Evolutionary conservation across 108 stramenopile genomes (phyloP).

Genomic region (Conticribra weissflogii): DNA sequence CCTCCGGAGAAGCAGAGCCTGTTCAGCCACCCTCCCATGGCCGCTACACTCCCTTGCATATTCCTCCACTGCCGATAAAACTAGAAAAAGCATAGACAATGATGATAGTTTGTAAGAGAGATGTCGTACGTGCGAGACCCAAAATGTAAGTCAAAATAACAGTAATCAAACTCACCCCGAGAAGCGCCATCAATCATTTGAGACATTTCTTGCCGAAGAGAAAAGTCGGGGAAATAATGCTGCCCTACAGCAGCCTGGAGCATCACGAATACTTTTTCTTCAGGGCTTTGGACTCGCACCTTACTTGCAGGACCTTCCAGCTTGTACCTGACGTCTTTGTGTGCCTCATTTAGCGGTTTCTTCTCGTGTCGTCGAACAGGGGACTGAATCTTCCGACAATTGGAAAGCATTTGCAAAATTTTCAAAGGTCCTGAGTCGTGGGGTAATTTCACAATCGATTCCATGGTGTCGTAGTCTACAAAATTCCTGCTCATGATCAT

Average conservation of each 20-base stretch:
- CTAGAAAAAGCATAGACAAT: too few species aligned
- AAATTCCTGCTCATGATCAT: slow-evolving; percentile 82
- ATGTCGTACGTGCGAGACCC: too few species aligned
- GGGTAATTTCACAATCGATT: slow-evolving; percentile 65
- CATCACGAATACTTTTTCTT: slow-evolving; percentile 84
- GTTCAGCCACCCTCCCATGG: slow-evolving; percentile 63
- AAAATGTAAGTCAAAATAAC: too few species aligned
- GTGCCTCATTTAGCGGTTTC: slow-evolving; percentile 76
- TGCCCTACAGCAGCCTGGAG: slow-evolving; percentile 79
- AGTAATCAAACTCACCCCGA: slow-evolving; percentile 37
- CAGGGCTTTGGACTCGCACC: slow-evolving; percentile 68
- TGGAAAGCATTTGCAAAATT: slow-evolving; percentile 65
- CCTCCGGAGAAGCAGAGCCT: slow-evolving; percentile 63
- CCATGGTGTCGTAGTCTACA: slow-evolving; percentile 73
- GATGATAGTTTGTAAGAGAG: too few species aligned
- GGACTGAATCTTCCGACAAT: slow-evolving; percentile 64
- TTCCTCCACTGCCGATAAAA: slow-evolving; percentile 76
- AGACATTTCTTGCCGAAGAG: slow-evolving; percentile 75
- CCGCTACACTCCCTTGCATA: slow-evolving; percentile 69
- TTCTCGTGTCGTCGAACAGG: slow-evolving; percentile 81
- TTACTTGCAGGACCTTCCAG: slow-evolving; percentile 79
- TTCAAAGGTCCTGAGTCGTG: slow-evolving; percentile 62
- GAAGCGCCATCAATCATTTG: slow-evolving; percentile 60
- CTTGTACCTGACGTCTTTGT: slow-evolving; percentile 76
- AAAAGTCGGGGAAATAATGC: slow-evolving; percentile 62